Percentiles rank a stretch among this genome's conserved stretches.
phyloP scores from a whole-genome alignment of 768 basidiomycete genomes.

The Xerocomellus amylosporus region DNA sequence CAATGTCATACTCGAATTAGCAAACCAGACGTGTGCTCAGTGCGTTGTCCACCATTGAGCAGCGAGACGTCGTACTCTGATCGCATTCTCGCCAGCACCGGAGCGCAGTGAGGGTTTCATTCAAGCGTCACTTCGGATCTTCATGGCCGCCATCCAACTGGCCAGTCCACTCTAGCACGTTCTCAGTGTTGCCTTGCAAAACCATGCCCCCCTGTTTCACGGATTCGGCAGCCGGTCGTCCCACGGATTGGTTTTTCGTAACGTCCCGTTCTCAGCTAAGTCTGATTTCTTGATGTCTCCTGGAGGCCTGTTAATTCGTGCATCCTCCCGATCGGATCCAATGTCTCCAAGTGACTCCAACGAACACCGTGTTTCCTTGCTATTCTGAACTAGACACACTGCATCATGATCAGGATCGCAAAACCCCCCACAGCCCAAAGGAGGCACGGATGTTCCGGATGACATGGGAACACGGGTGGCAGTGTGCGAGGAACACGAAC shows the following conservation, averaged over 20 bases:
- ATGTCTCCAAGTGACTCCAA: neutral
- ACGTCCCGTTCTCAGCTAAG: neutral
- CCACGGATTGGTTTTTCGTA: too few species aligned
- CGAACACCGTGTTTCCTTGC: neutral
- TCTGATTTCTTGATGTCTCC: neutral
- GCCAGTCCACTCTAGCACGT: too few species aligned
- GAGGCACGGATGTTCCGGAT: neutral
- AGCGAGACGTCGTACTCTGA: too few species aligned
- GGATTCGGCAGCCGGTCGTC: too few species aligned
- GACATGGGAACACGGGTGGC: slow-evolving; percentile 3
- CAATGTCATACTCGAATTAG: too few species aligned
- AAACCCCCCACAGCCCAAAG: neutral
- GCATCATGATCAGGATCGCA: neutral
- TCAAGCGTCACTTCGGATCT: too few species aligned
- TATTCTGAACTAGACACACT: neutral
- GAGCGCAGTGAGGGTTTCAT: too few species aligned
- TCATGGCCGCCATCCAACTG: too few species aligned
- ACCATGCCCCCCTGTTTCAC: too few species aligned
- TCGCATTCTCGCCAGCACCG: neutral
- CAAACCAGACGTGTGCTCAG: neutral
- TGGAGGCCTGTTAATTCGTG: neutral
- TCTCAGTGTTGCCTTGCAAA: too few species aligned
- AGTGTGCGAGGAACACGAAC: neutral
- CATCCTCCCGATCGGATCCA: neutral
- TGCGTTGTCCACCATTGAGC: too few species aligned